Percentiles rank a stretch among this genome's conserved stretches.
Conservation (phyloP, 129 eudicot species). For the Mikania micrantha region DNA sequence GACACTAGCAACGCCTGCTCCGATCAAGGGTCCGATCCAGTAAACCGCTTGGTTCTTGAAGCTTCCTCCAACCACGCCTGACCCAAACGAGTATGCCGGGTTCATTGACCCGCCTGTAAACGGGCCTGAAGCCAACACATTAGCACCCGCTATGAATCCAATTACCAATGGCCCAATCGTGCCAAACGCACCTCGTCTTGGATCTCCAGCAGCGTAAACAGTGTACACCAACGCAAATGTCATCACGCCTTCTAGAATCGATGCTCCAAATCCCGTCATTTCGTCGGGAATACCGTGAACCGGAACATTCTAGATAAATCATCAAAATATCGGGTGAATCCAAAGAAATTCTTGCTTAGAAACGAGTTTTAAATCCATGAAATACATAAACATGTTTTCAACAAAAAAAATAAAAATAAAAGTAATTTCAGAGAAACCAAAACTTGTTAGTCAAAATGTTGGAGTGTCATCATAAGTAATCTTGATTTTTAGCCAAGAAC, state of each 20-base stretch:
- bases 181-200: conserved; percentile 54
- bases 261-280: conserved; percentile 97
- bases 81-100: conserved; percentile 86
- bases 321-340: neutral
- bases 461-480: too few species aligned
- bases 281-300: conserved; percentile 48
- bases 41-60: conserved; percentile 91
- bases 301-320: conserved; percentile 42
- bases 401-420: too few species aligned
- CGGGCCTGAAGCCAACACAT: conserved; percentile 76
- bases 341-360: too few species aligned
- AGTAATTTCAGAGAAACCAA: too few species aligned
- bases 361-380: too few species aligned
- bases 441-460: too few species aligned
- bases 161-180: conserved; percentile 62
- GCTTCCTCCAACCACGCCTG: conserved; percentile 58
- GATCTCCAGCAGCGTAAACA: conserved; percentile 60
- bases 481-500: too few species aligned
- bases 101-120: conserved; percentile 97
- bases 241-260: conserved; percentile 79
- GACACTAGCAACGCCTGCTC: conserved; percentile 63
- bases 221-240: conserved; percentile 83
- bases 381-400: too few species aligned
- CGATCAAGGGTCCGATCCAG: conserved; percentile 91
- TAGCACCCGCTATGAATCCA: conserved; percentile 76